phyloP scores from a whole-genome alignment of 2,329 filamentous ascomycete species.

The Penicillium digitatum region DNA sequence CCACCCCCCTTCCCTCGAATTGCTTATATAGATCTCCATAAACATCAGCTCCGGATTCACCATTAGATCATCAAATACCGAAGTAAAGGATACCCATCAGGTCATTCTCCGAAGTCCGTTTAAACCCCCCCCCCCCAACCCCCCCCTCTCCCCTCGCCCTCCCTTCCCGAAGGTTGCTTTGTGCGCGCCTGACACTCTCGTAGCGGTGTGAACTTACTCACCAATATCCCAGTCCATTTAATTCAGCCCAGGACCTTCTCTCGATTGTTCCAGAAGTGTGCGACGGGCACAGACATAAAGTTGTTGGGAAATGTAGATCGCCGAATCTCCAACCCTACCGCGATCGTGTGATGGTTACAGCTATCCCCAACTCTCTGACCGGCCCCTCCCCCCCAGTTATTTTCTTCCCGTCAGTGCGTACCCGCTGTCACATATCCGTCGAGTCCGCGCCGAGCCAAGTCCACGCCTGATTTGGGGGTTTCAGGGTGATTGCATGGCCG shows the following conservation, averaged over 20 bases:
- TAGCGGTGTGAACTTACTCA: conserved; percentile 14
- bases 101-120: not conserved
- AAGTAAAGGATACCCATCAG: not conserved
- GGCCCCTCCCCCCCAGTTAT: conserved; percentile 6
- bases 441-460: not conserved
- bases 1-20: not conserved
- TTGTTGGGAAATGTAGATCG: conserved; percentile 7
- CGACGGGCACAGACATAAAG: conserved; percentile 2
- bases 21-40: not conserved
- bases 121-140: too few species aligned
- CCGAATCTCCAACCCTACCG: not conserved
- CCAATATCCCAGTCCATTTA: not conserved
- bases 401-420: conserved; percentile 11
- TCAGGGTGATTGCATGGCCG: conserved; percentile 24
- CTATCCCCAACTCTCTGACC: conserved; percentile 1
- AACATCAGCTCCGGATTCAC: not conserved
- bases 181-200: not conserved
- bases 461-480: conserved; percentile 15
- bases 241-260: not conserved
- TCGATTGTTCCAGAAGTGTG: conserved; percentile 2
- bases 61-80: not conserved
- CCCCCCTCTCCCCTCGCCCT: too few species aligned
- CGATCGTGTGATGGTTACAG: conserved; percentile 1
- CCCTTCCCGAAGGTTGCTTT: not conserved
- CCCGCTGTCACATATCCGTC: conserved; percentile 21